Base-by-base conservation (phyloP, 768 basidiomycete species). In the Hysterangium stoloniferum region DNA sequence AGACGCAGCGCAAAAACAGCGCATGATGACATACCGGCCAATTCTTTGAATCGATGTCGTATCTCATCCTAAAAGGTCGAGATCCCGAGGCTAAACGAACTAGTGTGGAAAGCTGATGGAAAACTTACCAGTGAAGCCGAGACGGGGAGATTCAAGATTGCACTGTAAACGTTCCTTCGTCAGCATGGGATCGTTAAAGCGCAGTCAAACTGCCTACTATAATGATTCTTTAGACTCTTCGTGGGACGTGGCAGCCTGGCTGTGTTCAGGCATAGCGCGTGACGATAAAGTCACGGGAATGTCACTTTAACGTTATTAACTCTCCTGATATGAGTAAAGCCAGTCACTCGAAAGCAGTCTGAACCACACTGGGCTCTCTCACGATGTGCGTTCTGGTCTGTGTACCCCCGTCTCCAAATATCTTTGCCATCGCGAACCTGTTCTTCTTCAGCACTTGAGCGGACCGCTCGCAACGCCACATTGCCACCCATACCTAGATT, bases 131-230 rank as follows among this genome's bases (percentile, higher is more conserved):
- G 73, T 1, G 80, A 77, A 0, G 86, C 85, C 4, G 74, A 71
- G 44, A 65, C 72, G 13, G 80, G 73, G 42, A 92, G 63, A 60
- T 91, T 91, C 37, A 91, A 74, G 31, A 89, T 74, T 7, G 82
- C 68, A 62, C 84, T 82, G 52, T 32, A 22, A 34, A 17, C 7
- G 27, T 20, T 25, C 25, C 12, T 28, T 24, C 25, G 33, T 15
- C 13, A 37, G 22, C 34, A 49, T 13, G 4, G 25, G n/a, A 22
- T 17, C 20, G 15, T 36, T 32, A 11, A 17, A 50, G 43, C 11
- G 37, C 24, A 31, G 41, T 22, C 20, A 25, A 40, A 31, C 15
- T 5, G 40, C 46, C 36, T 38, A 54, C 52, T 54, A 54, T 11
- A 54, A 34, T 17, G 46, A 54, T 40, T 49, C 52, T 40, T 41